Evolutionary conservation across 1,284 basidiomycete species (phyloP), one percentile per base, ranked within the genome.

Genomic region (Malassezia sp.): DNA sequence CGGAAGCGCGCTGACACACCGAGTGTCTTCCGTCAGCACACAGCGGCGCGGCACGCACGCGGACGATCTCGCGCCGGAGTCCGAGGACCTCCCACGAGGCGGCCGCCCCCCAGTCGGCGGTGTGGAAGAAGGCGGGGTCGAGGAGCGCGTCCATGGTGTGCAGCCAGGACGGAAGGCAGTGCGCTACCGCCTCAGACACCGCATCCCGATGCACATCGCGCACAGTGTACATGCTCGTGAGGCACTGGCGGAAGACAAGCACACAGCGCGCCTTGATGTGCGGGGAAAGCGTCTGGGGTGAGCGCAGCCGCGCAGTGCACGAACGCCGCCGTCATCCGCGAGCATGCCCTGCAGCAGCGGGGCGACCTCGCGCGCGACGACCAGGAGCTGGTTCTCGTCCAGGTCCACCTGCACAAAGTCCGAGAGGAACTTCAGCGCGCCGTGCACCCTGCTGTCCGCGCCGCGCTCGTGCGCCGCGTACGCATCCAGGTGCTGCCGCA

Each of bases 191-290:
- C 60, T 85, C 81, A 61, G 85, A 84, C 34, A 86, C 84, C 0
- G 84, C 79, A 38, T 83, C 79, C 0, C 88, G 85, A 60, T 89
- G 84, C 58, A 85, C 82, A 33, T 89, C 87, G 67, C 87, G 88
- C 49, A 96, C 86, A 81, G 90, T 96, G 72, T 82, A 88, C 15
- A 96, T 75, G 8, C 87, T 83, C 43, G 81, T 79, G 11, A 95
- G 76, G 63, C 88, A 87, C 74, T 96, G 86, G 23, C 83, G 77
- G 73, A 95, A 95, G 28, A 95, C 86, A 10, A 82, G 78, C 10
- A 97, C 75, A 2, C 86, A 82, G 35, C 85, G 79, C 0, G 89
- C 80, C 29, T 89, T 52, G 5, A 61, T 48, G 28, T 52, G 45
- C 2, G 59, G 38, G n/a, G 57, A 50, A 50, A 61, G 50, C 22